A percentile compares a stretch with the other conserved stretches of the same genome.
phyloP scores from a whole-genome alignment of 2,329 filamentous ascomycete species.

The Penicillium thymicola region DNA sequence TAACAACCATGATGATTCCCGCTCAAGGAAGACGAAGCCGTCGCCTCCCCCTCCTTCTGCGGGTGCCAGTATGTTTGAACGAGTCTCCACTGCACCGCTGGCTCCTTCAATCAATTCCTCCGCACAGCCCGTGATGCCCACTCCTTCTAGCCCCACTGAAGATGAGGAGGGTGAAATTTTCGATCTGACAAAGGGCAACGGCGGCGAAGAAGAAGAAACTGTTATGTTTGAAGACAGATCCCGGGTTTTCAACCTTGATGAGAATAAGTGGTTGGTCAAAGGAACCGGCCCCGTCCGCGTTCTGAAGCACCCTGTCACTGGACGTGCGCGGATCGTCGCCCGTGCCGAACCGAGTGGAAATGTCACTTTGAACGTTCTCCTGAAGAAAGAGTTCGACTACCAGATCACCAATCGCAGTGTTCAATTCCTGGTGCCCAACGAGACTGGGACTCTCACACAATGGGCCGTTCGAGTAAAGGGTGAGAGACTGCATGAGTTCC shows the following conservation, averaged over 20 bases:
- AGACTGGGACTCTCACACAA: constrained; percentile 60
- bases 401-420: constrained; percentile 51
- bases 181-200: constrained; percentile 63
- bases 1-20: constrained; percentile 25
- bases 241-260: constrained; percentile 63
- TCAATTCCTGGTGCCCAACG: constrained; percentile 49
- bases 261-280: constrained; percentile 61
- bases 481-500: constrained; percentile 12
- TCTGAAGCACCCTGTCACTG: constrained; percentile 69
- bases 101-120: constrained; percentile 13
- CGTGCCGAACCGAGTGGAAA: constrained; percentile 73
- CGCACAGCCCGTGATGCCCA: neutral
- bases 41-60: constrained; percentile 19
- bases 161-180: constrained; percentile 52
- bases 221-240: constrained; percentile 67
- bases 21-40: constrained; percentile 16
- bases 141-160: constrained; percentile 34
- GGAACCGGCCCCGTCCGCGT: constrained; percentile 71
- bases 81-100: constrained; percentile 21
- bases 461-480: constrained; percentile 69
- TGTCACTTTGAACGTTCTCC: constrained; percentile 66
- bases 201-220: constrained; percentile 70
- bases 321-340: constrained; percentile 64
- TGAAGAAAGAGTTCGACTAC: constrained; percentile 63
- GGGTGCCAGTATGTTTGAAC: constrained; percentile 37